Evolutionary conservation across 2,329 filamentous ascomycete species (phyloP).

Genomic region (Claviceps arundinis): DNA sequence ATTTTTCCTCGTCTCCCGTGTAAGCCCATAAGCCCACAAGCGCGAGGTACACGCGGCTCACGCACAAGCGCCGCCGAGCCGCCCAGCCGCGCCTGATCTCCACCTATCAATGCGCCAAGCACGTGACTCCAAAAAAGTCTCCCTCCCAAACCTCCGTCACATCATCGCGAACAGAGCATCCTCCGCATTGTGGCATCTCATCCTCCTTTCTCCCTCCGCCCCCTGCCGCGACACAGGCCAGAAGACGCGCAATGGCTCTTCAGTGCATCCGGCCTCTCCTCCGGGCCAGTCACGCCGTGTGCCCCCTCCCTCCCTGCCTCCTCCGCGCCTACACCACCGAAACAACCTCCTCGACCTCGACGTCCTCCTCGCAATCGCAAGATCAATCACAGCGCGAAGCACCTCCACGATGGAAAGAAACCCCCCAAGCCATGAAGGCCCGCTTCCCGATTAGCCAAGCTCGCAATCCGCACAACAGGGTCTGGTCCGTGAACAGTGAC

Average conservation of each 20-base stretch:
- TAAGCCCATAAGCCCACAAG: too few species aligned
- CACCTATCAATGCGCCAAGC: too few species aligned
- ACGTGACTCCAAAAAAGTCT: too few species aligned
- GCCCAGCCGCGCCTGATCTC: too few species aligned
- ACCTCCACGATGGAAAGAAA: conserved; percentile 55
- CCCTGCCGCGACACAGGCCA: too few species aligned
- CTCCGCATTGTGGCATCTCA: too few species aligned
- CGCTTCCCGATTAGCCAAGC: conserved; percentile 49
- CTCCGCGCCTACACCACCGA: conserved; percentile 19
- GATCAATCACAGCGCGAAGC: not conserved
- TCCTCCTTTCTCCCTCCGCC: too few species aligned
- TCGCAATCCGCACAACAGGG: conserved; percentile 37
- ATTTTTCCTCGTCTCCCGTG: too few species aligned
- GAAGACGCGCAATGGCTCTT: conserved; percentile 13
- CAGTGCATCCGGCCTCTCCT: conserved; percentile 20
- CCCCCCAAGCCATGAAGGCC: conserved; percentile 56
- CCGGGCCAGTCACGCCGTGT: conserved; percentile 13
- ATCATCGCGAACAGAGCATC: too few species aligned
- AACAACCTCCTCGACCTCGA: conserved; percentile 8
- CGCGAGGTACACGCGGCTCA: too few species aligned
- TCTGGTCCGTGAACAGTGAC: conserved; percentile 62
- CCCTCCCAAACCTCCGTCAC: too few species aligned
- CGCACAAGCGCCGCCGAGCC: too few species aligned
- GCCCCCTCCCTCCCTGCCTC: conserved; percentile 11
- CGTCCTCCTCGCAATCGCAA: conserved; percentile 10